Conservation (phyloP, 129 eudicot species). For the Kitagawia praeruptora region DNA sequence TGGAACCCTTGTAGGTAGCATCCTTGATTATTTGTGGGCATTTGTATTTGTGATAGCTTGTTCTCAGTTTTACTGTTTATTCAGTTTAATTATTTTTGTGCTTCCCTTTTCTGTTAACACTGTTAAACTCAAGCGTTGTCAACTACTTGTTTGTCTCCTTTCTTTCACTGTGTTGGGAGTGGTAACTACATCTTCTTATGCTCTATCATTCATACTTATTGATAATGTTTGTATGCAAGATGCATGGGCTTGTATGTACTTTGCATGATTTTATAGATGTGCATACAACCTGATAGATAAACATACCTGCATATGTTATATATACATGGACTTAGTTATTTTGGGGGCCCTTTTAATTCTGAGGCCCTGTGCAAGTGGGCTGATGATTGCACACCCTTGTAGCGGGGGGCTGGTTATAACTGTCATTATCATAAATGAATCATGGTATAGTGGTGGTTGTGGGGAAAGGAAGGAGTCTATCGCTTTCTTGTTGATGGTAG, state of each 20-base stretch:
- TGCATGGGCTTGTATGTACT: background rate
- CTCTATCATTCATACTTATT: background rate
- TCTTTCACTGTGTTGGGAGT: background rate
- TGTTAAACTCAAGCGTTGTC: background rate
- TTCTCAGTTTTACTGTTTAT: background rate
- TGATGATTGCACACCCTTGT: no score
- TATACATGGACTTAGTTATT: no score
- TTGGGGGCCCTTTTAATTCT: no score
- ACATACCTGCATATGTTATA: no score
- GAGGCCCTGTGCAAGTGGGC: no score
- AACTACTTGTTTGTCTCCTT: background rate
- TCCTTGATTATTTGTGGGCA: background rate
- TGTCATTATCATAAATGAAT: background rate
- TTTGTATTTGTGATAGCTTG: background rate
- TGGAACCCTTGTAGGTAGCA: background rate
- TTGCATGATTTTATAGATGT: background rate
- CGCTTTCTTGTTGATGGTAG: background rate
- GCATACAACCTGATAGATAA: no score
- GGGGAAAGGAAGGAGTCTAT: background rate
- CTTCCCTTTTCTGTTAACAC: background rate
- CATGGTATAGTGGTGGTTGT: constrained; percentile 18
- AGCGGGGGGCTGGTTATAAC: background rate
- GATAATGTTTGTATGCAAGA: background rate
- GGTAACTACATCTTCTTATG: background rate
- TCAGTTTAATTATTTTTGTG: background rate